phyloP scores from a whole-genome alignment of 495 filamentous ascomycete species.

The Echria macrotheca region DNA sequence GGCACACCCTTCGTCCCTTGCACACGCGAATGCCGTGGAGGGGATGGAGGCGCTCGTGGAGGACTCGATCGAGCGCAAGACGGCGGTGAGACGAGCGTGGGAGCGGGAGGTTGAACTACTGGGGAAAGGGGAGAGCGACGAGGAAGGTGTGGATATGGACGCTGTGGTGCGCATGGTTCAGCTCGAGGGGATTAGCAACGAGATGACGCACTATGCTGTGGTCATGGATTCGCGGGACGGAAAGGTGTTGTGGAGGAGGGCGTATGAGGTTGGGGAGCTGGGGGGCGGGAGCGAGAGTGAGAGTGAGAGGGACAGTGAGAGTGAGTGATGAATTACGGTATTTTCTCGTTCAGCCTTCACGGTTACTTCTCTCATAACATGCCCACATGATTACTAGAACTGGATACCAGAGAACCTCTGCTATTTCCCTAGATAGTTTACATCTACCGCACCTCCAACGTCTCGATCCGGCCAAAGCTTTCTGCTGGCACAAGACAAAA shows the following conservation, averaged over 20 bases:
- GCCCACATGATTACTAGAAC: too few relatives aligned
- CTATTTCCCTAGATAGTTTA: too few relatives aligned
- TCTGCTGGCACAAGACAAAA: not conserved
- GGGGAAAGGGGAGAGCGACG: not conserved
- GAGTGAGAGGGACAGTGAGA: not conserved
- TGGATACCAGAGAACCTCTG: too few relatives aligned
- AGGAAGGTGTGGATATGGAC: constrained; percentile 2
- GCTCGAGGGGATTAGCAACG: constrained; percentile 11
- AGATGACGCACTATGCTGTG: constrained; percentile 19
- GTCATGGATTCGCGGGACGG: constrained; percentile 18
- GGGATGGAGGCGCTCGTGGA: constrained; percentile 8
- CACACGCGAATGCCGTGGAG: constrained; percentile 12
- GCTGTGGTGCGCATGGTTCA: constrained; percentile 12
- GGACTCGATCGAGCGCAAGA: constrained; percentile 10
- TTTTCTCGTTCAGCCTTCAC: too few relatives aligned
- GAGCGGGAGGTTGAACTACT: not conserved
- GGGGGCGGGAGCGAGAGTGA: not conserved
- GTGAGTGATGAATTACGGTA: too few relatives aligned
- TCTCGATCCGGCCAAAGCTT: not conserved
- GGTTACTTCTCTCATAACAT: too few relatives aligned
- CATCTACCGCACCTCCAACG: not conserved
- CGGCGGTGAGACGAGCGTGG: not conserved
- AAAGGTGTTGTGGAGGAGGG: constrained; percentile 15
- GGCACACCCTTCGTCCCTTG: not conserved
- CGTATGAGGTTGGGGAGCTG: constrained; percentile 10